phyloP scores from a whole-genome alignment of 768 basidiomycete genomes.

The Sistotremastrum suecicum region DNA sequence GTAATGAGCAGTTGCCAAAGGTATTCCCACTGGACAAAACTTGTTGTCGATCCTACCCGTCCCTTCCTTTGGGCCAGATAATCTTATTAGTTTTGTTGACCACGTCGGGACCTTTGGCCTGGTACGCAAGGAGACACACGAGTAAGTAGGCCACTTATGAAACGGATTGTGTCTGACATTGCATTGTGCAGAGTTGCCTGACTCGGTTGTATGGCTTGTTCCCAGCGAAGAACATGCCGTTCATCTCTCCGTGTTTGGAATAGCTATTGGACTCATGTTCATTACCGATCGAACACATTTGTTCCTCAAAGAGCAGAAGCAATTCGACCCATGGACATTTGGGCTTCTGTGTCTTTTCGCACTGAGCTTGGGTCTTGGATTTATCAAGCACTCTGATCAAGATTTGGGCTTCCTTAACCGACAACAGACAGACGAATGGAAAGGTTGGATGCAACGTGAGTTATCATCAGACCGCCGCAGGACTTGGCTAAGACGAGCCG shows the following conservation, averaged over 20 bases:
- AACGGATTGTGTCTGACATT: not conserved
- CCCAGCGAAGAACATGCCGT: slow-evolving; percentile 23
- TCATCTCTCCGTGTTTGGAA: slow-evolving; percentile 48
- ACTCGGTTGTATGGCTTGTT: slow-evolving; percentile 7
- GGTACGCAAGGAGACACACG: slow-evolving; percentile 14
- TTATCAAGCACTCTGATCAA: slow-evolving; percentile 58
- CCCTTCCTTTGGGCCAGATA: slow-evolving; percentile 41
- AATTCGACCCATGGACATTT: slow-evolving; percentile 60
- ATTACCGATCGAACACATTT: slow-evolving; percentile 74
- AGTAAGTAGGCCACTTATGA: not conserved
- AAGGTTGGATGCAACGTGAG: slow-evolving; percentile 96
- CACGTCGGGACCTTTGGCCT: slow-evolving; percentile 35
- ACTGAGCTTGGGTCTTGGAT: slow-evolving; percentile 45
- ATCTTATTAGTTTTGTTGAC: slow-evolving; percentile 34
- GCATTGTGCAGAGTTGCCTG: slow-evolving; percentile 2
- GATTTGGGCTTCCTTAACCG: slow-evolving; percentile 83
- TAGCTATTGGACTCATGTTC: slow-evolving; percentile 54
- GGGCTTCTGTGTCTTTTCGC: slow-evolving; percentile 37
- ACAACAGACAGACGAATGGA: slow-evolving; percentile 95
- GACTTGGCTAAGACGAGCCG: not conserved
- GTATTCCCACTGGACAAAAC: slow-evolving; percentile 57
- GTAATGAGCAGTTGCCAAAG: slow-evolving; percentile 58
- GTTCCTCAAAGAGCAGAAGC: slow-evolving; percentile 85
- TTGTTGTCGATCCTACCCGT: slow-evolving; percentile 64
- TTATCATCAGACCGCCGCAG: slow-evolving; percentile 1